phyloP scores from a whole-genome alignment of 139 green algal genomes.

The Tetraselmis chui region DNA sequence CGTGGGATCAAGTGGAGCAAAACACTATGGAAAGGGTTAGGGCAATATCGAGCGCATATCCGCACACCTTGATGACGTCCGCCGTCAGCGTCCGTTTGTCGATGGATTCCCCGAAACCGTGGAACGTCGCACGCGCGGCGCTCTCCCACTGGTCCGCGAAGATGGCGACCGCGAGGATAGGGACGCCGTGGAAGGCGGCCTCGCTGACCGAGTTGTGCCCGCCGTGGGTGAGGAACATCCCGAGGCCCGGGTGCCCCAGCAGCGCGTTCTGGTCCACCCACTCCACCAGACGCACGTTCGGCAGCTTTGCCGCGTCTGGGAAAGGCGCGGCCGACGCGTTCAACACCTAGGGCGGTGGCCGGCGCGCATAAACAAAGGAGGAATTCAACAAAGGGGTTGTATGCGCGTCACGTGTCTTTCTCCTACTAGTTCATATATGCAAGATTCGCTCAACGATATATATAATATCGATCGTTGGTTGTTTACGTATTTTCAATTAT shows the following conservation, averaged over 20 bases:
- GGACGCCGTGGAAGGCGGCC: constrained; percentile 2
- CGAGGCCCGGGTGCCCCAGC: not conserved
- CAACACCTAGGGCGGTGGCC: no score
- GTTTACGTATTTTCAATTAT: no score
- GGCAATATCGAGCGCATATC: no score
- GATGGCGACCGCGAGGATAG: constrained; percentile 8
- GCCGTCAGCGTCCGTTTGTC: not conserved
- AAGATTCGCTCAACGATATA: no score
- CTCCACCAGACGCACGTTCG: not conserved
- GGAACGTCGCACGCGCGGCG: no score
- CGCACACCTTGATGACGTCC: not conserved
- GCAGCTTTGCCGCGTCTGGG: not conserved
- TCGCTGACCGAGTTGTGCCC: constrained; percentile 6
- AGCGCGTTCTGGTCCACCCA: not conserved
- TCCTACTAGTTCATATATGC: no score
- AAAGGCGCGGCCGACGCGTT: not conserved
- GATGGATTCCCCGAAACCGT: not conserved
- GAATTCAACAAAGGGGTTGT: no score
- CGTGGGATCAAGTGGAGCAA: no score
- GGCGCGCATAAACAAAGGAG: no score
- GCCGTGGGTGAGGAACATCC: constrained; percentile 12
- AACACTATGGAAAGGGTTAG: no score
- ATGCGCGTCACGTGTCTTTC: no score
- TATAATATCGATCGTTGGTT: no score
- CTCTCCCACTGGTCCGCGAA: not conserved